phyloP scores from a whole-genome alignment of 805 yeast species.

The Brettanomyces bruxellensis region DNA sequence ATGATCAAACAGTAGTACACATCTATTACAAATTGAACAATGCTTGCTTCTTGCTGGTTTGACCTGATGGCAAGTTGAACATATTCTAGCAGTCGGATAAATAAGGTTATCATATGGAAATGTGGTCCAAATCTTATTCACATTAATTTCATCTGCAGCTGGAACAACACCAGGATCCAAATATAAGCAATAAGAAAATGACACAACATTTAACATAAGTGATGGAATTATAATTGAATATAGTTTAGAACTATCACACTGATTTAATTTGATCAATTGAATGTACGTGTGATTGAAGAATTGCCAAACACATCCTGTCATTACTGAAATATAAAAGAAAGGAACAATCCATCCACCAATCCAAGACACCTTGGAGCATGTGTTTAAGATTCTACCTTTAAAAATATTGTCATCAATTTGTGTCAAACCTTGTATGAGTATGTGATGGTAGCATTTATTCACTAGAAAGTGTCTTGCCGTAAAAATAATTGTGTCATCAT shows the following conservation, averaged over 20 bases:
- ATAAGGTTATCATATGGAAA: slow-evolving; percentile 34
- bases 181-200: slow-evolving; percentile 31
- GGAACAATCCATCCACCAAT: slow-evolving; percentile 38
- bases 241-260: slow-evolving; percentile 4
- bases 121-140: slow-evolving; percentile 5
- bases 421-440: slow-evolving; percentile 1
- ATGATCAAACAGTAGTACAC: slow-evolving; percentile 58
- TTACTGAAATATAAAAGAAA: slow-evolving; percentile 27
- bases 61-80: slow-evolving; percentile 52
- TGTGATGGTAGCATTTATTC: neutral
- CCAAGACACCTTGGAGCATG: slow-evolving; percentile 1
- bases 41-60: slow-evolving; percentile 72
- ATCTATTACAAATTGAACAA: slow-evolving; percentile 59
- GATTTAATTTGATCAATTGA: slow-evolving; percentile 8
- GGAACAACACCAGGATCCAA: slow-evolving; percentile 33
- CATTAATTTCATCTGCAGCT: slow-evolving; percentile 3
- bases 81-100: slow-evolving; percentile 27
- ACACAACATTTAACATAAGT: slow-evolving; percentile 23
- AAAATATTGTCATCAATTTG: slow-evolving; percentile 17
- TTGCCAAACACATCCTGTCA: slow-evolving; percentile 20
- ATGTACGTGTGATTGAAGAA: slow-evolving; percentile 18
- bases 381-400: slow-evolving; percentile 10
- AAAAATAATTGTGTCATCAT: slow-evolving; percentile 27
- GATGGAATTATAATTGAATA: slow-evolving; percentile 23
- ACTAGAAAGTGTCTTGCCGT: slow-evolving; percentile 8